Evolutionary conservation across 2,329 filamentous ascomycete genomes (phyloP).

Genomic region (Calonectria pseudoturangicola): DNA sequence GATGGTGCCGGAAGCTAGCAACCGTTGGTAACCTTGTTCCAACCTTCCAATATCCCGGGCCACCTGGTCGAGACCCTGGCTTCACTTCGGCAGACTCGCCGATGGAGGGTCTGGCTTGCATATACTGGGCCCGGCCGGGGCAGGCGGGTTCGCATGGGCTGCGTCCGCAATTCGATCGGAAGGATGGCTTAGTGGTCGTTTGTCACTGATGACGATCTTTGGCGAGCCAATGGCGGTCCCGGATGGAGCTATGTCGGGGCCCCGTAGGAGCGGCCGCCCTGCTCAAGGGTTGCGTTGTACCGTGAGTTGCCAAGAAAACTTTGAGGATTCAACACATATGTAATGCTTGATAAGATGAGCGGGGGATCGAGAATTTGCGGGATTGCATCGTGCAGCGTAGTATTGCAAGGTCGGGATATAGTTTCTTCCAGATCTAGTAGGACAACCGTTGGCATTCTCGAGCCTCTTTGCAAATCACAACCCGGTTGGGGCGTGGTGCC

Average conservation of each 20-base stretch:
- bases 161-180: conserved; percentile 9
- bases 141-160: background rate
- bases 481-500: conserved; percentile 7
- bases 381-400: conserved; percentile 20
- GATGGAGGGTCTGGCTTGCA: conserved; percentile 30
- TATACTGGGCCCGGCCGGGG: conserved; percentile 5
- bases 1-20: conserved; percentile 31
- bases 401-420: background rate
- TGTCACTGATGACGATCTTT: conserved; percentile 33
- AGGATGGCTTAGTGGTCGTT: conserved; percentile 38
- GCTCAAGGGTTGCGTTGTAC: background rate
- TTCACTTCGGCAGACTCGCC: conserved; percentile 33
- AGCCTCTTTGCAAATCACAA: conserved; percentile 2
- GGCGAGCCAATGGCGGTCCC: conserved; percentile 25
- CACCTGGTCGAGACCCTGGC: conserved; percentile 9
- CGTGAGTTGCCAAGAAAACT: conserved; percentile 32
- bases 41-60: conserved; percentile 16
- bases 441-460: background rate
- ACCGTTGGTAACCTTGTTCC: conserved; percentile 32
- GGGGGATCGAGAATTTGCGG: background rate
- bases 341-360: conserved; percentile 16
- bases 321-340: background rate
- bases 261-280: conserved; percentile 38
- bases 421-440: background rate
- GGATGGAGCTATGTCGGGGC: background rate